A percentile compares a stretch with the other conserved stretches of the same genome.
These are phyloP conservation scores for Arthromyces matolae DNA, from an alignment of 768 basidiomycete species.

Conservation along the genomic window DNA sequence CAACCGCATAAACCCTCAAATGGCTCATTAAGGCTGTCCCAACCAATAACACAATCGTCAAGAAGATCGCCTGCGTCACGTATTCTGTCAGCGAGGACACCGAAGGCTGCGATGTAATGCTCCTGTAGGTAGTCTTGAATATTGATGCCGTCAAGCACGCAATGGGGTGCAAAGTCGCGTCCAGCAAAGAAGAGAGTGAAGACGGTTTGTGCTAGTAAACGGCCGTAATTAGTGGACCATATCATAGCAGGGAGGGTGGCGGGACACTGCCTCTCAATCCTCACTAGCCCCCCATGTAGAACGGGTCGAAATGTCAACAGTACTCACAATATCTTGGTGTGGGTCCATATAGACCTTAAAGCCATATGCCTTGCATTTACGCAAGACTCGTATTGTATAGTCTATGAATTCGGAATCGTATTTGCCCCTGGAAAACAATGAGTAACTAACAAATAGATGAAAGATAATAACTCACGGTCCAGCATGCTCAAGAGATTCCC, in stretches of 20 bases:
- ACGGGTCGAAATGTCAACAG: background rate
- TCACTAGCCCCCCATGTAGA: too few relatives aligned
- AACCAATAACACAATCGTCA: slow-evolving; percentile 89
- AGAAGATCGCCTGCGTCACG: slow-evolving; percentile 69
- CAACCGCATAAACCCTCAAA: slow-evolving; percentile 75
- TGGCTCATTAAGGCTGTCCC: slow-evolving; percentile 97
- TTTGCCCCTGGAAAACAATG: slow-evolving; percentile 53
- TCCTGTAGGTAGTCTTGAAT: slow-evolving; percentile 86
- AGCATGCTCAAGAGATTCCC: slow-evolving; percentile 92
- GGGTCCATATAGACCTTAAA: slow-evolving; percentile 93
- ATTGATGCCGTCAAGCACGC: slow-evolving; percentile 85
- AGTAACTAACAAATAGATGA: slow-evolving; percentile 9
- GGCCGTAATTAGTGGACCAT: slow-evolving; percentile 95
- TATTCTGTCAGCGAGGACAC: slow-evolving; percentile 71
- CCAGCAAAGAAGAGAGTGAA: slow-evolving; percentile 97
- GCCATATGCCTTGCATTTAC: slow-evolving; percentile 88
- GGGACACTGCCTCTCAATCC: too few relatives aligned
- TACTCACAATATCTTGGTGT: slow-evolving; percentile 89
- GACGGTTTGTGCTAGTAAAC: slow-evolving; percentile 80
- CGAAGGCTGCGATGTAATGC: slow-evolving; percentile 75
- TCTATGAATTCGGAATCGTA: slow-evolving; percentile 93
- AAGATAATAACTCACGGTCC: slow-evolving; percentile 75
- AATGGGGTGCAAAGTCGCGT: slow-evolving; percentile 83
- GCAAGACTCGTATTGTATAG: slow-evolving; percentile 82
- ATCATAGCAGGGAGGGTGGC: slow-evolving; percentile 85